Evolutionary conservation across 768 basidiomycete genomes (phyloP).

Genomic region (Pleurotus pulmonarius): DNA sequence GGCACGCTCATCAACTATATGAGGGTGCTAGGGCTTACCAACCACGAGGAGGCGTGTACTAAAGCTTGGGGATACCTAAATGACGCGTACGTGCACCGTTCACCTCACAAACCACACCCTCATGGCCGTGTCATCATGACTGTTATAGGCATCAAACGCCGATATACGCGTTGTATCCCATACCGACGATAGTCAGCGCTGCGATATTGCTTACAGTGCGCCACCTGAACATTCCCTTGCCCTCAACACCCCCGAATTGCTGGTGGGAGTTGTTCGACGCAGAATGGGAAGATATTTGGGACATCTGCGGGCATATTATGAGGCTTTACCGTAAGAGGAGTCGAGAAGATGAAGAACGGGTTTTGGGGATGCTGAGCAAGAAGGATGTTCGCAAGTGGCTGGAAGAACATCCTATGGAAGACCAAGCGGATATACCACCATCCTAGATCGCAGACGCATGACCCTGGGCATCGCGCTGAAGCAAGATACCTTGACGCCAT

Average conservation of each 20-base stretch:
- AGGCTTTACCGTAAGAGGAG: slow-evolving; percentile 64
- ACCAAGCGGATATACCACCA: not conserved
- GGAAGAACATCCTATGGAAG: slow-evolving; percentile 42
- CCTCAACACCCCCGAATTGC: slow-evolving; percentile 61
- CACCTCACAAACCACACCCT: not conserved
- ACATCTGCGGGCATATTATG: slow-evolving; percentile 81
- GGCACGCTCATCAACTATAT: slow-evolving; percentile 94
- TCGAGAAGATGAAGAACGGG: slow-evolving; percentile 37
- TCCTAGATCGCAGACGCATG: too few relatives aligned
- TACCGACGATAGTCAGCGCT: slow-evolving; percentile 86
- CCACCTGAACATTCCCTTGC: slow-evolving; percentile 68
- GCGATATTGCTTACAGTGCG: slow-evolving; percentile 82
- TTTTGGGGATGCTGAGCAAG: slow-evolving; percentile 65
- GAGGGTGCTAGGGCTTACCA: slow-evolving; percentile 81
- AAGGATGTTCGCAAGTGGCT: slow-evolving; percentile 83
- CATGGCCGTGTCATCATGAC: too few relatives aligned
- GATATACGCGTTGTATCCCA: slow-evolving; percentile 84
- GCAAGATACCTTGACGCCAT: too few relatives aligned
- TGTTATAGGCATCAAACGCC: slow-evolving; percentile 83
- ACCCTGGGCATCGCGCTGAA: too few relatives aligned
- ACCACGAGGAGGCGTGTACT: slow-evolving; percentile 63
- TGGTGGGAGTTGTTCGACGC: slow-evolving; percentile 98
- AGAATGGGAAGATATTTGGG: slow-evolving; percentile 84
- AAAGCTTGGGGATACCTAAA: slow-evolving; percentile 94
- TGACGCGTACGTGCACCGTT: slow-evolving; percentile 64